Conservation (phyloP, 2,329 filamentous ascomycete species). For the Whalleya microplaca region DNA sequence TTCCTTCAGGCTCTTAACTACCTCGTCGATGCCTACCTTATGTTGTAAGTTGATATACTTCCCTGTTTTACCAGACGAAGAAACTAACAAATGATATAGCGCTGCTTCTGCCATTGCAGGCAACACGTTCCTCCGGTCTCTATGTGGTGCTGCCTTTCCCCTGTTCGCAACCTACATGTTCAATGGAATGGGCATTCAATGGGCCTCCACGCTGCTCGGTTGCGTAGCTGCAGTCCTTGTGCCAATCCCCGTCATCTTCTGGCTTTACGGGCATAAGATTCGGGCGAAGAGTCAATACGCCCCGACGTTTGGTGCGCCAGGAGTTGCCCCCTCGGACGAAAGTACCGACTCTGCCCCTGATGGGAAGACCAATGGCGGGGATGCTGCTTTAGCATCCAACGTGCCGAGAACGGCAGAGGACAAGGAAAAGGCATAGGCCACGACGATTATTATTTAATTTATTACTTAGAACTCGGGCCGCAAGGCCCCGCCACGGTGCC, state of each 20-base stretch:
- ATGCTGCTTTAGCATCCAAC: constrained; percentile 41
- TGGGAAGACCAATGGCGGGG: constrained; percentile 38
- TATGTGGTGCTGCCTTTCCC: constrained; percentile 79
- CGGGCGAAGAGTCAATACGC: constrained; percentile 60
- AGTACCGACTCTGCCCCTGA: constrained; percentile 32
- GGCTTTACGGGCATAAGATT: constrained; percentile 61
- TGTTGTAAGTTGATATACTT: constrained; percentile 50
- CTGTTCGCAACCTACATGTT: constrained; percentile 77
- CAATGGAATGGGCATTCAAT: constrained; percentile 63
- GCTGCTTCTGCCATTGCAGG: constrained; percentile 82
- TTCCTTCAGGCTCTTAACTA: constrained; percentile 84
- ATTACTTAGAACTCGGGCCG: background rate
- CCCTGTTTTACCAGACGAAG: background rate
- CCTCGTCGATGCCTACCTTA: constrained; percentile 74
- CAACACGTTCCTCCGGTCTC: constrained; percentile 78
- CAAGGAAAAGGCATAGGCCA: constrained; percentile 24
- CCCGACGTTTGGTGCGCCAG: constrained; percentile 44
- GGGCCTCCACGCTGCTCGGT: constrained; percentile 64
- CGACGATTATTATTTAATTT: background rate
- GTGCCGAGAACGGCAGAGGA: constrained; percentile 38
- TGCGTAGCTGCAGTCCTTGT: constrained; percentile 60
- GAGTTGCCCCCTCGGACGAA: constrained; percentile 18
- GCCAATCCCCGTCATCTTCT: constrained; percentile 67
- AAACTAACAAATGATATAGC: constrained; percentile 24
- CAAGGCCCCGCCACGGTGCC: no score